phyloP scores from a whole-genome alignment of 2,329 filamentous ascomycete species.

The Simplicillium aogashimaense region DNA sequence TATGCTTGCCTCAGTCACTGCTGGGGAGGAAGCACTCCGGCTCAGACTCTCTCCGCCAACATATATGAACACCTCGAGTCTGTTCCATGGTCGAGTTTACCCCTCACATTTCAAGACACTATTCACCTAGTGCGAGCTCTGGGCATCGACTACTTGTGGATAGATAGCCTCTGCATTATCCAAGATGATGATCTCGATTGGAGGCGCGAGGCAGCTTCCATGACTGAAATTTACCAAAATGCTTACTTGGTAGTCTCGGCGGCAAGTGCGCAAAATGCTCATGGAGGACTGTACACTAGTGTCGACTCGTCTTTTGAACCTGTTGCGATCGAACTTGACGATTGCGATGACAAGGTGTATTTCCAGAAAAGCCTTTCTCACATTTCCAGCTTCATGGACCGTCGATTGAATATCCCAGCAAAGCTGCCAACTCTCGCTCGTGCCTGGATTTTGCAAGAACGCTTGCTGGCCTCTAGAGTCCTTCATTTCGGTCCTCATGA shows the following conservation, averaged over 20 bases:
- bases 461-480: constrained; percentile 4
- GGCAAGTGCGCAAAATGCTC: neutral
- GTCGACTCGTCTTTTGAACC: neutral
- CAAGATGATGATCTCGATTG: constrained; percentile 8
- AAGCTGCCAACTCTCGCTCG: constrained; percentile 6
- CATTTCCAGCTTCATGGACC: constrained; percentile 6
- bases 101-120: constrained; percentile 6
- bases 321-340: neutral
- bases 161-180: constrained; percentile 12
- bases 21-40: constrained; percentile 5
- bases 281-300: constrained; percentile 4
- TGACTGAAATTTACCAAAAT: constrained; percentile 8
- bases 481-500: constrained; percentile 9
- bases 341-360: neutral
- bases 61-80: neutral
- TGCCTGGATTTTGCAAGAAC: constrained; percentile 10
- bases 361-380: constrained; percentile 7
- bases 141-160: constrained; percentile 8
- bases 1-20: constrained; percentile 8
- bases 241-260: constrained; percentile 7
- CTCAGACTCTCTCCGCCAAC: constrained; percentile 3
- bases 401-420: neutral
- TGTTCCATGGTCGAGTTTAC: neutral
- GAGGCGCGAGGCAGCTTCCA: constrained; percentile 8
- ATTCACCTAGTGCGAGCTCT: constrained; percentile 8